phyloP scores from a whole-genome alignment of 129 eudicot species.

The Kitagawia praeruptora region DNA sequence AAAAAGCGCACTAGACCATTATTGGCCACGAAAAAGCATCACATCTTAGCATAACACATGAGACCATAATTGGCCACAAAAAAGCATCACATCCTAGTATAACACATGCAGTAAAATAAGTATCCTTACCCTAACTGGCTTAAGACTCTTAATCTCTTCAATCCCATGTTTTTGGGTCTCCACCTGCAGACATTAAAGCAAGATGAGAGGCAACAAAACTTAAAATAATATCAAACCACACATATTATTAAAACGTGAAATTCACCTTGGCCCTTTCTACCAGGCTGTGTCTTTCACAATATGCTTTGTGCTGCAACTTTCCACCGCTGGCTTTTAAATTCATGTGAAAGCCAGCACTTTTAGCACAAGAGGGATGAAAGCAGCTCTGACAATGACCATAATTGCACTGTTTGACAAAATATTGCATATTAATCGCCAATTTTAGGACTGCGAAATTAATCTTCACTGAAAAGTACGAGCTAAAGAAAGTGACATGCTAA shows the following conservation, averaged over 20 bases:
- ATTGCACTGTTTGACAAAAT: conserved; percentile 53
- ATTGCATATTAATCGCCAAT: background rate
- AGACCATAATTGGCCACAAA: background rate
- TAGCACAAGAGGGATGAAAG: conserved; percentile 95
- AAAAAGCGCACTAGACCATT: background rate
- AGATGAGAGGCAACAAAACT: conserved; percentile 9
- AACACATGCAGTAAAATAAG: background rate
- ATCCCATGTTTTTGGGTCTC: conserved; percentile 75
- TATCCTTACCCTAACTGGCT: conserved; percentile 83
- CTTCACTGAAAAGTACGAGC: background rate
- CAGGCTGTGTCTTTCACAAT: conserved; percentile 83
- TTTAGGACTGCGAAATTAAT: background rate
- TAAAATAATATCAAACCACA: background rate
- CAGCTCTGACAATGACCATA: conserved; percentile 90
- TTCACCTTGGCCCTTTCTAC: conserved; percentile 75
- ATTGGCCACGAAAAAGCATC: background rate
- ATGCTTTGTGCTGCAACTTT: conserved; percentile 89
- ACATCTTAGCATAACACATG: background rate
- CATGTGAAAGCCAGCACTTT: conserved; percentile 71
- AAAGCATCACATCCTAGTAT: background rate
- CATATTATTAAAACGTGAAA: background rate
- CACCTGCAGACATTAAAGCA: conserved; percentile 34
- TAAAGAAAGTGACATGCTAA: conserved; percentile 10
- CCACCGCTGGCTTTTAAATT: conserved; percentile 53
- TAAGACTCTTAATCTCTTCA: conserved; percentile 76